Evolutionary conservation across 164 flowering plant species (phyloP).

Genomic region (Hamamelis virginiana): DNA sequence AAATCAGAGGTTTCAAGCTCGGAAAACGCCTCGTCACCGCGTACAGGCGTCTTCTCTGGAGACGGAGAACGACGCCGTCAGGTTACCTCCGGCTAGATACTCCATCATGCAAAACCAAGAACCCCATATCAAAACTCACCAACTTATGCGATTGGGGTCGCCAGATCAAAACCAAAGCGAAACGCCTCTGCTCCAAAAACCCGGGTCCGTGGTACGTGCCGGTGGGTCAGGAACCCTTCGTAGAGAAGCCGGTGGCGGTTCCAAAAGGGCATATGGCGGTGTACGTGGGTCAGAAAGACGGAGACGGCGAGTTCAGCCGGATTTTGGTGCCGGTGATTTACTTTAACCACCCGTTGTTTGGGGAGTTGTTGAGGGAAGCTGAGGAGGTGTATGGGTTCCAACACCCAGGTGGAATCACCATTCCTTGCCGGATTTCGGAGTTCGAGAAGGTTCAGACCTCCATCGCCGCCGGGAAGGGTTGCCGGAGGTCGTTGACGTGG

Average conservation of each 20-base stretch:
- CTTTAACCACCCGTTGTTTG: constrained; percentile 84
- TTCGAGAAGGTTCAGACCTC: constrained; percentile 65
- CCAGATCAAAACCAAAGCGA: constrained; percentile 41
- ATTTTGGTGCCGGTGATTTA: constrained; percentile 81
- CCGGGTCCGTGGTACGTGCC: constrained; percentile 29
- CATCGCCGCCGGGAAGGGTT: constrained; percentile 47
- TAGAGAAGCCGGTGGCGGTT: constrained; percentile 25
- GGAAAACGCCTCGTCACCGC: constrained; percentile 34
- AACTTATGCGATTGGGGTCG: constrained; percentile 40
- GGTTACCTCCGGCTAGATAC: constrained; percentile 17
- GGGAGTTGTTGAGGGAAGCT: constrained; percentile 63
- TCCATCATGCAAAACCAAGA: constrained; percentile 1
- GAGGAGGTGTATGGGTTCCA: constrained; percentile 73
- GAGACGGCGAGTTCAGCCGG: constrained; percentile 57
- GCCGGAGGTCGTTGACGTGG: constrained; percentile 32
- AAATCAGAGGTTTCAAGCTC: constrained; percentile 52
- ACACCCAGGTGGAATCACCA: constrained; percentile 75
- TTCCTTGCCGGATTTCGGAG: constrained; percentile 74
- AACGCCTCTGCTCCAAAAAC: constrained; percentile 24
- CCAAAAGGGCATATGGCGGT: constrained; percentile 91
- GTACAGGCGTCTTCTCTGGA: constrained; percentile 34
- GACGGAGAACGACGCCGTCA: constrained; percentile 6
- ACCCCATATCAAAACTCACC: constrained; percentile 39
- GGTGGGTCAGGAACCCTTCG: constrained; percentile 29
- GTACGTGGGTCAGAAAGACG: constrained; percentile 73